These are phyloP conservation scores for Eimeria tenella DNA, from an alignment of 169 alveolate species.

Conservation along the genomic window DNA sequence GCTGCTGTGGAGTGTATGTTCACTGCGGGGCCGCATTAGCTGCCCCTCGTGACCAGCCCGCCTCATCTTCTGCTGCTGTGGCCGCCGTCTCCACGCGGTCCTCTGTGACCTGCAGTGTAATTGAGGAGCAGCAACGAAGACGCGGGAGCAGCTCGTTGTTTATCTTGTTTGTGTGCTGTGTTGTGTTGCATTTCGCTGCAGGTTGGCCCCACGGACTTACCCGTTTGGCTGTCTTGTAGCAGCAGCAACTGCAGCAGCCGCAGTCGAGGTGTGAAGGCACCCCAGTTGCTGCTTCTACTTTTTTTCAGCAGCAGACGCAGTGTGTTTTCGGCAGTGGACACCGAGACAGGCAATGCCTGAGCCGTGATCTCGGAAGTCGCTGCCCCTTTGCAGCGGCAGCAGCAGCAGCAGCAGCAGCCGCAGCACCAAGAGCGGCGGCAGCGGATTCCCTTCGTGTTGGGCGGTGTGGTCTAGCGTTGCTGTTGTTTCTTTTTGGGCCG, in stretches of 20 bases:
- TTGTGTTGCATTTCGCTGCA: conserved; percentile 1
- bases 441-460: neutral
- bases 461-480: neutral
- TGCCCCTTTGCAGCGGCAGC: conserved; percentile 52
- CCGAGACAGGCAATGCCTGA: conserved; percentile 45
- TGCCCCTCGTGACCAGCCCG: neutral
- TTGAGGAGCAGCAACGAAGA: neutral
- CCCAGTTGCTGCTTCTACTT: neutral
- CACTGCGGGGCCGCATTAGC: neutral
- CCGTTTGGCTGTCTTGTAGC: neutral
- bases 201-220: neutral
- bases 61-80: neutral
- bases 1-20: neutral
- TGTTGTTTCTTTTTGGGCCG: neutral
- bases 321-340: neutral
- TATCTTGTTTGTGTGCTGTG: neutral
- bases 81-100: neutral
- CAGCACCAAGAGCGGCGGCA: conserved; percentile 49
- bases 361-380: conserved; percentile 16
- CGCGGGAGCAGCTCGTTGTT: neutral
- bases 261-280: conserved; percentile 13
- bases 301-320: neutral
- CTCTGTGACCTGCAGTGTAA: neutral
- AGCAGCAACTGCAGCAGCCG: conserved; percentile 13
- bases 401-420: conserved; percentile 48